These are phyloP conservation scores for Trichosporon sp. DNA, from an alignment of 1,284 basidiomycete genomes.

Conservation along the genomic window DNA sequence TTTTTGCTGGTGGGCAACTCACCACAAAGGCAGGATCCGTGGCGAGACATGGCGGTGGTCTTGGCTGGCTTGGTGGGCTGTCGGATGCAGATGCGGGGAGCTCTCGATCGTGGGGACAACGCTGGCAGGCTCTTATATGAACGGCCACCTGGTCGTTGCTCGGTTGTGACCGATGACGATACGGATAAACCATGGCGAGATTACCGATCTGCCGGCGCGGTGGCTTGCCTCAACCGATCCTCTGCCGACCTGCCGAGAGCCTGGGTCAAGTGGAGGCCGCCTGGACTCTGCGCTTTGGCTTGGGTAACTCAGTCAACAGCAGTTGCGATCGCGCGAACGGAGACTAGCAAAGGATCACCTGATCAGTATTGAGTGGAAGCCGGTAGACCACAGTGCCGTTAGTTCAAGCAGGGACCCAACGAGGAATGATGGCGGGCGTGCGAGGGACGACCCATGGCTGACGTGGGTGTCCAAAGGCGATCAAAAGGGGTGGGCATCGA, in stretches of 20 bases:
- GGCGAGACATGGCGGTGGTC: constrained; percentile 3
- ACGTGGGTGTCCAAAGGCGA: neutral
- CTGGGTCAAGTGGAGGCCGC: neutral
- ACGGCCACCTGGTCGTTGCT: neutral
- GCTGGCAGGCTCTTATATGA: neutral
- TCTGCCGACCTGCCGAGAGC: neutral
- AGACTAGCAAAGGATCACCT: neutral
- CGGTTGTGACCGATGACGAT: constrained; percentile 14
- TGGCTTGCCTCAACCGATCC: neutral
- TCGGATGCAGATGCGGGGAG: constrained; percentile 10
- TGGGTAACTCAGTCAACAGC: neutral
- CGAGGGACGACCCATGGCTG: neutral
- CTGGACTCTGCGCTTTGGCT: neutral
- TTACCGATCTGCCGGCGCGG: constrained; percentile 8
- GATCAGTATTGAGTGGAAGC: neutral
- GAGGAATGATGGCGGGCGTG: neutral
- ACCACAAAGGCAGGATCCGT: constrained; percentile 14
- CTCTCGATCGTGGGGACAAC: neutral
- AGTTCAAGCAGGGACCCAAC: neutral
- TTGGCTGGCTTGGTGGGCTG: neutral
- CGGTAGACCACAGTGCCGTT: neutral
- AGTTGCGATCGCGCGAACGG: neutral
- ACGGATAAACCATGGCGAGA: constrained; percentile 9
- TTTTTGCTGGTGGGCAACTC: neutral
- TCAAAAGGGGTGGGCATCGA: too few species aligned